Evolutionary conservation across 2,329 filamentous ascomycete genomes (phyloP).

Genomic region (Macroventuria anomochaeta): DNA sequence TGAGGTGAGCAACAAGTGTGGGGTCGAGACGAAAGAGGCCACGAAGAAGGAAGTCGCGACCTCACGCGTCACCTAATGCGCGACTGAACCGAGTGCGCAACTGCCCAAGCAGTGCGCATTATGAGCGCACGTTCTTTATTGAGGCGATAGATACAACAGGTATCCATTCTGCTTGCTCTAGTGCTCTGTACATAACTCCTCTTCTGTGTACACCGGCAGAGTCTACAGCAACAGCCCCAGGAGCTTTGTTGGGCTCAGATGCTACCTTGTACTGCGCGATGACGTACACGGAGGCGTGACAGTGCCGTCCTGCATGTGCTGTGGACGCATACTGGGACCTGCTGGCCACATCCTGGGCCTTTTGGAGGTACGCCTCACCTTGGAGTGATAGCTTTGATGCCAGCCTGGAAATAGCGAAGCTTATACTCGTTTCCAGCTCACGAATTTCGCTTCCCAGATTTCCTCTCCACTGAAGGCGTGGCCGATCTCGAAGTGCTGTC

Average conservation of each 20-base stretch:
- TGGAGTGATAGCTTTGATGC: neutral
- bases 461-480: conserved; percentile 33
- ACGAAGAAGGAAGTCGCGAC: conserved; percentile 31
- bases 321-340: neutral
- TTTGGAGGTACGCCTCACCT: neutral
- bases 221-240: too few relatives aligned
- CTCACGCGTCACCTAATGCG: conserved; percentile 5
- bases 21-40: conserved; percentile 10
- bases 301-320: too few relatives aligned
- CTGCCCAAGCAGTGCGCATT: neutral
- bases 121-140: neutral
- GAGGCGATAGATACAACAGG: neutral
- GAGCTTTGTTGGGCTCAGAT: too few relatives aligned
- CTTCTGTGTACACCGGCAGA: too few relatives aligned
- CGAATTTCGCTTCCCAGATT: conserved; percentile 33
- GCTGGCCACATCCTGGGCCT: neutral
- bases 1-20: neutral
- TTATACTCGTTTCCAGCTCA: too few relatives aligned
- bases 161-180: neutral
- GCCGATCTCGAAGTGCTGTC: conserved; percentile 26
- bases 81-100: neutral
- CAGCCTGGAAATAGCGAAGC: too few relatives aligned
- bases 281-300: too few relatives aligned
- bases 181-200: too few relatives aligned
- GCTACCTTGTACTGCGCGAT: too few relatives aligned